Conservation (phyloP, 1,284 basidiomycete species). For the Sporisorium exsertum region DNA sequence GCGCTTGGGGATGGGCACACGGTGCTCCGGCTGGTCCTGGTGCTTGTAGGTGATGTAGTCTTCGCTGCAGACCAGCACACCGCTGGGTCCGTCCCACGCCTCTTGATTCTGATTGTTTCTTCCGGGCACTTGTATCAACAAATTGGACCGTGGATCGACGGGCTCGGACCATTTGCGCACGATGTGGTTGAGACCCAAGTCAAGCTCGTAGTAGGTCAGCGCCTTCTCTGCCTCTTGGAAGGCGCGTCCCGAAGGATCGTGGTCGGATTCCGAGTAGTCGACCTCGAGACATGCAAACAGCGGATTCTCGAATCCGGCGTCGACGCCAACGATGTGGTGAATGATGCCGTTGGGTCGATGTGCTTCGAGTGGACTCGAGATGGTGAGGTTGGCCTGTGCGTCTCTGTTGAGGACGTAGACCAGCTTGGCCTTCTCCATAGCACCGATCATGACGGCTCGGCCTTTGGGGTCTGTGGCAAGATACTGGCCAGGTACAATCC, state of each 20-base stretch:
- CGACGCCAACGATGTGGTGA: slow-evolving; percentile 65
- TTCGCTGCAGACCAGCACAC: slow-evolving; percentile 68
- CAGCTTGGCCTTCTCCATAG: slow-evolving; percentile 67
- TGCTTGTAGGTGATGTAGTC: slow-evolving; percentile 68
- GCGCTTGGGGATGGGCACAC: slow-evolving; percentile 66
- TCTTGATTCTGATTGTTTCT: slow-evolving; percentile 66
- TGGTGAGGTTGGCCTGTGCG: slow-evolving; percentile 67
- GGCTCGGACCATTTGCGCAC: slow-evolving; percentile 67
- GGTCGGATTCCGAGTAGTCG: slow-evolving; percentile 67
- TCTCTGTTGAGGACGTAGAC: slow-evolving; percentile 68
- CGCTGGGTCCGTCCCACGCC: slow-evolving; percentile 68
- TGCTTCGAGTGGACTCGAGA: slow-evolving; percentile 68
- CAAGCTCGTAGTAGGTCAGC: slow-evolving; percentile 69
- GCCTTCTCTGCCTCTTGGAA: slow-evolving; percentile 57
- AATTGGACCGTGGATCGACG: slow-evolving; percentile 60
- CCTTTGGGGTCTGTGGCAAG: slow-evolving; percentile 68
- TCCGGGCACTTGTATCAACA: slow-evolving; percentile 66
- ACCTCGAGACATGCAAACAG: slow-evolving; percentile 67
- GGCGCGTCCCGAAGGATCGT: slow-evolving; percentile 64
- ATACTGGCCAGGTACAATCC: slow-evolving; percentile 67
- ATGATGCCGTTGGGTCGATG: slow-evolving; percentile 63
- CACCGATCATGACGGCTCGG: slow-evolving; percentile 66
- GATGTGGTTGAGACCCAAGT: slow-evolving; percentile 68
- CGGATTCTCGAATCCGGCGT: slow-evolving; percentile 68
- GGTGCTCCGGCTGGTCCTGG: slow-evolving; percentile 63